phyloP scores from a whole-genome alignment of 2,329 filamentous ascomycete species.

The Pseudopithomyces chartarum region DNA sequence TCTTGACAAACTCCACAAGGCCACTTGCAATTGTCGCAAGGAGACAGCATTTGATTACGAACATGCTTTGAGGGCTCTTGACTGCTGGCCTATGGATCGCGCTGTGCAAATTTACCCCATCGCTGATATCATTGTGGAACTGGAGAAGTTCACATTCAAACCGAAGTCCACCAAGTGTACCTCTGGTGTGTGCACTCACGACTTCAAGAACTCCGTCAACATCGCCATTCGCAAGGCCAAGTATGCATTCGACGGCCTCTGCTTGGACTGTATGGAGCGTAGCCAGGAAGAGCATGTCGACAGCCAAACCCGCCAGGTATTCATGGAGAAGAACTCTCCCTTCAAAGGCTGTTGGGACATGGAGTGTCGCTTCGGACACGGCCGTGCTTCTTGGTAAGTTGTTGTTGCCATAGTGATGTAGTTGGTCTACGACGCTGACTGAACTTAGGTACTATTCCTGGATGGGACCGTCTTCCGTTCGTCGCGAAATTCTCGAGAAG shows the following conservation, averaged over 20 bases:
- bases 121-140: constrained; percentile 15
- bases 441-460: constrained; percentile 16
- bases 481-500: constrained; percentile 12
- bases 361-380: constrained; percentile 19
- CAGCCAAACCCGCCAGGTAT: constrained; percentile 10
- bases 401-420: neutral
- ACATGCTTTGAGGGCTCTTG: constrained; percentile 12
- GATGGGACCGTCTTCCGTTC: constrained; percentile 17
- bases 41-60: constrained; percentile 24
- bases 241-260: constrained; percentile 21
- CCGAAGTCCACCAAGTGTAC: constrained; percentile 12
- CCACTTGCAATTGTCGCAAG: constrained; percentile 20
- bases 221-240: constrained; percentile 16
- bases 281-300: constrained; percentile 12
- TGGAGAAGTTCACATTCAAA: constrained; percentile 17
- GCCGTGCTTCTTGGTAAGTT: constrained; percentile 14
- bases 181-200: constrained; percentile 14
- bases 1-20: constrained; percentile 17
- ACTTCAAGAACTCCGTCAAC: constrained; percentile 19
- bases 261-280: constrained; percentile 24
- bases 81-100: constrained; percentile 18
- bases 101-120: constrained; percentile 14
- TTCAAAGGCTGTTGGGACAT: constrained; percentile 21
- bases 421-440: neutral
- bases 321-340: constrained; percentile 17